Evolutionary conservation across 305 asterid genomes (phyloP).

Genomic region (Nicotiana rustica): DNA sequence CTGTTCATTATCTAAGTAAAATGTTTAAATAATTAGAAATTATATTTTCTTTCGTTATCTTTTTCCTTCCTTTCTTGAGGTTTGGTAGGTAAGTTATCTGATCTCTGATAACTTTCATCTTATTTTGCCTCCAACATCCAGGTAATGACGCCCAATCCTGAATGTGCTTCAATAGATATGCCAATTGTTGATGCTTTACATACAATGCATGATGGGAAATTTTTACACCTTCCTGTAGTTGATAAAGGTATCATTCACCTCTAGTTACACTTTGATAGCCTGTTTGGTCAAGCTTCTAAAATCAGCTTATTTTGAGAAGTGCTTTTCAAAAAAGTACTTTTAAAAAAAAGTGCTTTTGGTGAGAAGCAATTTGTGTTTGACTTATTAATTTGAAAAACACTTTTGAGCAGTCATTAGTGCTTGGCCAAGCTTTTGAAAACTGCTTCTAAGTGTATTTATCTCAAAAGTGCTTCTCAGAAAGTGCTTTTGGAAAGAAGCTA

Average conservation of each 20-base stretch:
- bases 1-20: conserved; percentile 29
- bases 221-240: conserved; percentile 90
- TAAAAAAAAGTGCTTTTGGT: no score
- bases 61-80: conserved; percentile 12
- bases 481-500: no score
- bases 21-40: not conserved
- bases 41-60: not conserved
- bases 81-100: not conserved
- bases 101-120: conserved; percentile 5
- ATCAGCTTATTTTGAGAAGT: no score
- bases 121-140: conserved; percentile 40
- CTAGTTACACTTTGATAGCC: not conserved
- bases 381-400: no score
- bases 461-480: no score
- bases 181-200: conserved; percentile 98
- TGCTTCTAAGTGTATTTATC: no score
- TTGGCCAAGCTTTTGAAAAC: no score
- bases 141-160: conserved; percentile 99
- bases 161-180: conserved; percentile 84
- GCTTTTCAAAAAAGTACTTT: no score
- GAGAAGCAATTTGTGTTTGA: no score
- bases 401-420: no score
- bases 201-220: conserved; percentile 94
- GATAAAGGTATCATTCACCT: conserved; percentile 67
- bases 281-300: no score